Conservation (phyloP, 2,329 filamentous ascomycete species). For the Davidsoniella neocaledoniae region DNA sequence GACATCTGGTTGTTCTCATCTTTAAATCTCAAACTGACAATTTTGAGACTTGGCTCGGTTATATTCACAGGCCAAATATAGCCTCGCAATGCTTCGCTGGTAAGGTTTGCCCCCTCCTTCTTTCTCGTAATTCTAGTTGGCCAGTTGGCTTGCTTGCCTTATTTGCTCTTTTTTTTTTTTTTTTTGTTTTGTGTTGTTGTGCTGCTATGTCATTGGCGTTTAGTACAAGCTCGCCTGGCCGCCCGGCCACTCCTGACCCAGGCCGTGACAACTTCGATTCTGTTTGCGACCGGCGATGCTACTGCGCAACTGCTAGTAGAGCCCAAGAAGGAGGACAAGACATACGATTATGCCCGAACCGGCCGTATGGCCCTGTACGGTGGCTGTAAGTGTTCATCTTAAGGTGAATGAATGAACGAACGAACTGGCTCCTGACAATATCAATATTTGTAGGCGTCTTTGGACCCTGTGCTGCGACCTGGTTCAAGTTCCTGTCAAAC, state of each 20-base stretch:
- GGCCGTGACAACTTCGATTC: constrained; percentile 73
- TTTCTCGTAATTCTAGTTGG: not conserved
- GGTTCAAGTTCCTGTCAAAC: constrained; percentile 66
- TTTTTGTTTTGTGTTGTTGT: not conserved
- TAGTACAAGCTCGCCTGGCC: constrained; percentile 61
- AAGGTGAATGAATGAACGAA: not conserved
- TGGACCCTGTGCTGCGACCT: constrained; percentile 71
- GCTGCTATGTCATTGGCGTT: not conserved
- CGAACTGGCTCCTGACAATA: not conserved
- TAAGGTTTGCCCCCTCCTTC: not conserved
- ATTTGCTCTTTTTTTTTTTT: not conserved
- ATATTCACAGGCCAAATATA: too few species aligned
- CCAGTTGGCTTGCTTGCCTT: too few species aligned
- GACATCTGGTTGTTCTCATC: too few species aligned
- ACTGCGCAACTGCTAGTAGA: constrained; percentile 87
- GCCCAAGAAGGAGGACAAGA: constrained; percentile 49
- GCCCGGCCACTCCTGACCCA: constrained; percentile 76
- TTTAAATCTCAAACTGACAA: too few species aligned
- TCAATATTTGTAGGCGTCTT: constrained; percentile 44
- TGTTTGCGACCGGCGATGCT: constrained; percentile 83
- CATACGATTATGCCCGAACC: constrained; percentile 55
- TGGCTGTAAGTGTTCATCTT: constrained; percentile 37
- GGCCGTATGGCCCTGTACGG: constrained; percentile 69
- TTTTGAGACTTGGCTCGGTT: too few species aligned
- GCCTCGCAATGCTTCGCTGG: constrained; percentile 6